phyloP scores from a whole-genome alignment of 345 rosid species.

The Eucalyptus cloeziana region DNA sequence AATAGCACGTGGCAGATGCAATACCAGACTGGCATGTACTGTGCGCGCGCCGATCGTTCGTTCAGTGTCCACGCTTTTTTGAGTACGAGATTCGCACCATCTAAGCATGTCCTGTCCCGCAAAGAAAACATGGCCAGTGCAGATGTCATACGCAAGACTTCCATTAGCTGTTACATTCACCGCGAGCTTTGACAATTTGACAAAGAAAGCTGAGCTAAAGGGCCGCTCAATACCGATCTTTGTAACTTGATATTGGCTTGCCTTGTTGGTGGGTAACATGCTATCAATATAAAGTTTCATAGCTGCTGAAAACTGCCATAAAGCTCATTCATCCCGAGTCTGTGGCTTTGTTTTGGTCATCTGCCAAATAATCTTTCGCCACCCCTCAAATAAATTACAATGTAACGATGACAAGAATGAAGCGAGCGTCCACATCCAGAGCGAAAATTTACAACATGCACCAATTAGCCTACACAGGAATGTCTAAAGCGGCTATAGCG shows the following conservation, averaged over 20 bases:
- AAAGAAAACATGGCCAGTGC: background rate
- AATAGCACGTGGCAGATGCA: background rate
- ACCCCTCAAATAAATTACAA: background rate
- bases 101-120: background rate
- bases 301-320: background rate
- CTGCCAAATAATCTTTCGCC: background rate
- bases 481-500: slow-evolving; percentile 1
- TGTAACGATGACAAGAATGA: background rate
- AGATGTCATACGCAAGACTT: background rate
- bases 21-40: background rate
- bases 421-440: background rate
- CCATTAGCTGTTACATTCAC: background rate
- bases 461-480: background rate
- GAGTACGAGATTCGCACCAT: background rate
- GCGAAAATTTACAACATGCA: background rate
- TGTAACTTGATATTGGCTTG: background rate
- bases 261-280: background rate
- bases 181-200: background rate
- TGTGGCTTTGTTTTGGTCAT: background rate
- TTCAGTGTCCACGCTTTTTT: background rate
- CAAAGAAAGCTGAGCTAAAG: background rate
- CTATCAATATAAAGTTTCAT: background rate
- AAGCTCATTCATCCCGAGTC: background rate
- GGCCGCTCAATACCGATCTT: background rate
- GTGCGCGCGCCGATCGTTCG: background rate